A percentile compares a stretch with the other conserved stretches of the same genome.
phyloP scores from a whole-genome alignment of 2,329 filamentous ascomycete genomes.

The Penicillium sp. region DNA sequence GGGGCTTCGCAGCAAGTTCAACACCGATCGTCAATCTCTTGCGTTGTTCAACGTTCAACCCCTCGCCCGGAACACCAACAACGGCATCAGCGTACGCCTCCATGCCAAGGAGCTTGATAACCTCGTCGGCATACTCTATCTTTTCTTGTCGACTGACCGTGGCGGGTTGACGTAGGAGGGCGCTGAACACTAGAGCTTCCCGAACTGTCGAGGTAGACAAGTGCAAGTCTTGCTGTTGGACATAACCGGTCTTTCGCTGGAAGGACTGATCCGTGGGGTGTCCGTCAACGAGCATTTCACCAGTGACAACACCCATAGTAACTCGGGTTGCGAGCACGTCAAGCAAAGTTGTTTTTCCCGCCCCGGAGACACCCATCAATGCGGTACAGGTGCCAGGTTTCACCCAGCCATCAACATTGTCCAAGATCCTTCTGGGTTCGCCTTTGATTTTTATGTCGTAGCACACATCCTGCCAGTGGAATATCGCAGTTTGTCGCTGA shows the following conservation, averaged over 20 bases:
- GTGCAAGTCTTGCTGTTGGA: conserved; percentile 74
- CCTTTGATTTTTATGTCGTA: conserved; percentile 57
- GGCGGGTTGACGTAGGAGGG: conserved; percentile 76
- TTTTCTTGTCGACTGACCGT: conserved; percentile 71
- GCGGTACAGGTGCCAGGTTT: conserved; percentile 57
- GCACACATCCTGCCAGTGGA: conserved; percentile 56
- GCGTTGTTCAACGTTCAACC: conserved; percentile 59
- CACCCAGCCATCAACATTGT: conserved; percentile 56
- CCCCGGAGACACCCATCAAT: conserved; percentile 63
- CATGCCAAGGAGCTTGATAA: conserved; percentile 84
- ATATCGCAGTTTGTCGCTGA: conserved; percentile 26
- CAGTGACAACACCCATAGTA: conserved; percentile 63
- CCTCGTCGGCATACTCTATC: conserved; percentile 75
- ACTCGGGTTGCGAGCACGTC: conserved; percentile 60
- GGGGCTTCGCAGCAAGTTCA: not conserved
- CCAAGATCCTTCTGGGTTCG: conserved; percentile 52
- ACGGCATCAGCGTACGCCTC: conserved; percentile 81
- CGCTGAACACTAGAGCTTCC: conserved; percentile 81
- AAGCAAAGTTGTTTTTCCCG: conserved; percentile 62
- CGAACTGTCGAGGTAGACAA: conserved; percentile 79
- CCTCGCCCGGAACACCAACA: conserved; percentile 82
- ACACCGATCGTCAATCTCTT: conserved; percentile 44
- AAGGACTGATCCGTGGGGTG: conserved; percentile 56
- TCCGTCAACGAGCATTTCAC: conserved; percentile 66
- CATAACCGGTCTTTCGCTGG: conserved; percentile 66